Evolutionary conservation across 1,284 basidiomycete species (phyloP).

Genomic region (Austroboletus novae-zelandiae): DNA sequence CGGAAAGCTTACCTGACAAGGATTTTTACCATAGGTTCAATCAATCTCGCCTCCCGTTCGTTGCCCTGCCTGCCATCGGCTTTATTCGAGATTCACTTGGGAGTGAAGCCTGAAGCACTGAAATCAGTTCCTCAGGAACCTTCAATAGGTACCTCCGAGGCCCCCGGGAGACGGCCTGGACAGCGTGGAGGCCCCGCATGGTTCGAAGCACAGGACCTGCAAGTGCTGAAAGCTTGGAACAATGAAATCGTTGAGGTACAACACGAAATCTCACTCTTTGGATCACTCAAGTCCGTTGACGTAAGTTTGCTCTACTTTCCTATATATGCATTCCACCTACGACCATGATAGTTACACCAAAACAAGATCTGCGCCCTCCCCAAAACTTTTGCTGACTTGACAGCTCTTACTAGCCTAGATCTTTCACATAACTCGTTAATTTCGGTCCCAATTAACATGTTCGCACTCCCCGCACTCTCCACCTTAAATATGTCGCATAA

Average conservation of each 20-base stretch:
- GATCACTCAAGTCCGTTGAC: slow-evolving; percentile 73
- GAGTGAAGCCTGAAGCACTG: slow-evolving; percentile 62
- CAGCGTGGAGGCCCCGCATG: slow-evolving; percentile 54
- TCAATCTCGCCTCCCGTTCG: slow-evolving; percentile 71
- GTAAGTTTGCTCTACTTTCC: slow-evolving; percentile 40
- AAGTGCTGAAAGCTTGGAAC: slow-evolving; percentile 69
- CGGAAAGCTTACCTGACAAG: slow-evolving; percentile 45
- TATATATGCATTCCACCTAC: slow-evolving; percentile 3
- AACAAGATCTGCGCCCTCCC: slow-evolving; percentile 65
- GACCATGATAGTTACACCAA: slow-evolving; percentile 57
- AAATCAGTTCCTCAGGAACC: slow-evolving; percentile 63
- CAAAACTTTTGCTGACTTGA: slow-evolving; percentile 61
- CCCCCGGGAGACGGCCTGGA: slow-evolving; percentile 32
- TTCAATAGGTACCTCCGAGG: slow-evolving; percentile 44
- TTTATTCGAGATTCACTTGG: slow-evolving; percentile 77
- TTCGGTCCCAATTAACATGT: slow-evolving; percentile 59
- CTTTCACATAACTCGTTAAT: slow-evolving; percentile 67
- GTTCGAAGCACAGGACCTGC: slow-evolving; percentile 77
- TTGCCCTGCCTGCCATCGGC: slow-evolving; percentile 69
- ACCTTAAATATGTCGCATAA: slow-evolving; percentile 73
- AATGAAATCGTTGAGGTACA: slow-evolving; percentile 77
- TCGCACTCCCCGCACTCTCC: slow-evolving; percentile 63
- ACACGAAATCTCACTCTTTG: slow-evolving; percentile 77
- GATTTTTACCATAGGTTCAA: slow-evolving; percentile 49
- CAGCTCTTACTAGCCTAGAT: slow-evolving; percentile 60